These are phyloP conservation scores for Elongisporangium undulatum DNA, from an alignment of 352 stramenopile genomes.

Conservation along the genomic window DNA sequence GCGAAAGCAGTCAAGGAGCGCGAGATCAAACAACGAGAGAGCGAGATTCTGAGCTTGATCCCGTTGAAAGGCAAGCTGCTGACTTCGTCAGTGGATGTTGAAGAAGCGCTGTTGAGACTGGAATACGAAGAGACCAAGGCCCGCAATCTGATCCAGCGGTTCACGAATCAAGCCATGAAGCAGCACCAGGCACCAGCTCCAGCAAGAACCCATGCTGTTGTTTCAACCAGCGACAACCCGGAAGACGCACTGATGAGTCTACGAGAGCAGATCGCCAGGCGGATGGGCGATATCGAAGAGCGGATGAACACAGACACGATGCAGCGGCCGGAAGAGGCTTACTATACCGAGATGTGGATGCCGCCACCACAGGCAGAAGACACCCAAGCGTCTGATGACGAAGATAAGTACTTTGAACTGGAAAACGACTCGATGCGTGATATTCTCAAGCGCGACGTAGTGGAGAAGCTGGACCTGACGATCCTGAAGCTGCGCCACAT, in stretches of 20 bases:
- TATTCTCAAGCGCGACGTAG: slow-evolving; percentile 36
- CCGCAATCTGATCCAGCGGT: no score
- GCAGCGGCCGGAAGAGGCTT: no score
- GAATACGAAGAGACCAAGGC: slow-evolving; percentile 21
- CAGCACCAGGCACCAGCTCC: background rate
- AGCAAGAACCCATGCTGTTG: no score
- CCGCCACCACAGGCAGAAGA: no score
- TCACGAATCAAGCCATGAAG: slow-evolving; percentile 1
- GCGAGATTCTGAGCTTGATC: slow-evolving; percentile 38
- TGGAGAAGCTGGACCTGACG: slow-evolving; percentile 60
- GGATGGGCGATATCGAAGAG: slow-evolving; percentile 23
- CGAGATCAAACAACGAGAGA: slow-evolving; percentile 23
- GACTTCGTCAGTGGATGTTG: slow-evolving; percentile 33
- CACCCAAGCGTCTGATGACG: background rate
- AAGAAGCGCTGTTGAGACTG: slow-evolving; percentile 34
- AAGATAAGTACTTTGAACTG: background rate
- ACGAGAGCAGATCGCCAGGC: background rate
- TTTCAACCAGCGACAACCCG: background rate
- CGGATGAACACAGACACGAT: slow-evolving; percentile 2
- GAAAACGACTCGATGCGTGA: slow-evolving; percentile 16
- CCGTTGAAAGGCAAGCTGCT: slow-evolving; percentile 42
- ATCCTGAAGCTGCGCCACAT: slow-evolving; percentile 60
- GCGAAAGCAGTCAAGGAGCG: slow-evolving; percentile 30
- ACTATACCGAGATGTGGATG: no score
- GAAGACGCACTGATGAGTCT: slow-evolving; percentile 1